Evolutionary conservation across 495 filamentous ascomycete genomes (phyloP), one percentile per base, ranked within the genome.

Genomic region (Friedmanniomyces simplex): DNA sequence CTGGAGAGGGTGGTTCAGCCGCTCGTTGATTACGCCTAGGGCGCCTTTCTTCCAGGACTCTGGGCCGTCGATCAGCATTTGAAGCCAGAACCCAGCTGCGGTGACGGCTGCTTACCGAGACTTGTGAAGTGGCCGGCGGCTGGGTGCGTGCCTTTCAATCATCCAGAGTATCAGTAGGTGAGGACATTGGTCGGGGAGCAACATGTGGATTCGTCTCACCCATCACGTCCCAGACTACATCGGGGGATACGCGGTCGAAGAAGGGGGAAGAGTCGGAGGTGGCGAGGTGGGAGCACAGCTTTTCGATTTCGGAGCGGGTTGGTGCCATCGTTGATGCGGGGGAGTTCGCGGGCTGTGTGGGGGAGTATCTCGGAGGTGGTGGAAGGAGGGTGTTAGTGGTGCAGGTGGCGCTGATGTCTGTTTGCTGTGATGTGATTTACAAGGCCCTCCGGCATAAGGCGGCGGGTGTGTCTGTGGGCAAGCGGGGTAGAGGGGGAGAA

Each of bases 211-310:
- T 6, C 2, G 49, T 18, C 49, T 16, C n/a, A 52, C 51, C 62
- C 62, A 64, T 54, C 14, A 64, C 62, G 41, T 64, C 62, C 62
- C 61, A 63, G 20, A 61, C 58, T 18, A 64, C 62, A 30, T 64
- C 37, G 0, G 58, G 58, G 6, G 58, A 61, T 1, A 64, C 62
- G 14, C 54, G 62, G 16, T 64, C 47, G 50, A 57, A 64, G 58
- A 64, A 64, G 2, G 58, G 56, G 2, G 41, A 54, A 18, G 16
- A 58, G 37, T 61, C 50, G 7, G 52, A 52, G n/a, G 28, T 55
- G 18, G 14, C 41, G 12, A 61, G 51, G 34, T 62, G 58, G 2
- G 62, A 49, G 45, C 25, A 26, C 8, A 57, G 46, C 20, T 54
- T 10, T 42, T 56, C 49, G 36, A 64, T 53, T 21, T 61, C 58